Conservation (phyloP, 768 basidiomycete genomes). For the Termitomyces titanicus region DNA sequence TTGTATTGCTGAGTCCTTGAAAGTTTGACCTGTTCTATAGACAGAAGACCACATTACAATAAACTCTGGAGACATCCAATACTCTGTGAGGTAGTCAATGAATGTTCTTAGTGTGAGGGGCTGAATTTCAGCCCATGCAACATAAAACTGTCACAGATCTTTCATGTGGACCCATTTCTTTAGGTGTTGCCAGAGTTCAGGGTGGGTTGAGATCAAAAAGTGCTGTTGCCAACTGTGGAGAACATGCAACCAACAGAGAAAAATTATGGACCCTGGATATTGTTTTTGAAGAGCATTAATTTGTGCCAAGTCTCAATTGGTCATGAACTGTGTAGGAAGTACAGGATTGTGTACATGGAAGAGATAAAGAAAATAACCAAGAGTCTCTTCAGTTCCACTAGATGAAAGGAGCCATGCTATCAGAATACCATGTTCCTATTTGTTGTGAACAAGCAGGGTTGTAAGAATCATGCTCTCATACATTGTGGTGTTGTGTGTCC, state of each 20-base stretch:
- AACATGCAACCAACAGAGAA: constrained; percentile 28
- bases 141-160: constrained; percentile 13
- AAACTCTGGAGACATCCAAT: constrained; percentile 11
- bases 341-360: not conserved
- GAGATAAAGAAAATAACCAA: not conserved
- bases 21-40: constrained; percentile 14
- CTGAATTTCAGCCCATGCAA: constrained; percentile 13
- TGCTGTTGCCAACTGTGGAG: constrained; percentile 28
- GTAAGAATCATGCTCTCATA: not conserved
- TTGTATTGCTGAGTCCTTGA: constrained; percentile 17
- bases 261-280: constrained; percentile 2
- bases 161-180: constrained; percentile 19
- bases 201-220: constrained; percentile 3
- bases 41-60: constrained; percentile 18
- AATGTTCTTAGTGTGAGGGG: constrained; percentile 5
- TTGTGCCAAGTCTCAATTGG: not conserved
- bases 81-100: constrained; percentile 14
- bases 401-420: not conserved
- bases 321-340: not conserved
- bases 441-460: not conserved
- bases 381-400: not conserved
- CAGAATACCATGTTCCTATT: not conserved
- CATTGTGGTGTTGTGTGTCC: not conserved
- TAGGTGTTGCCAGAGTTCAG: constrained; percentile 19
- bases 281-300: not conserved